Conservation (phyloP, 1,284 basidiomycete species). For the Boletus semigastroideus region DNA sequence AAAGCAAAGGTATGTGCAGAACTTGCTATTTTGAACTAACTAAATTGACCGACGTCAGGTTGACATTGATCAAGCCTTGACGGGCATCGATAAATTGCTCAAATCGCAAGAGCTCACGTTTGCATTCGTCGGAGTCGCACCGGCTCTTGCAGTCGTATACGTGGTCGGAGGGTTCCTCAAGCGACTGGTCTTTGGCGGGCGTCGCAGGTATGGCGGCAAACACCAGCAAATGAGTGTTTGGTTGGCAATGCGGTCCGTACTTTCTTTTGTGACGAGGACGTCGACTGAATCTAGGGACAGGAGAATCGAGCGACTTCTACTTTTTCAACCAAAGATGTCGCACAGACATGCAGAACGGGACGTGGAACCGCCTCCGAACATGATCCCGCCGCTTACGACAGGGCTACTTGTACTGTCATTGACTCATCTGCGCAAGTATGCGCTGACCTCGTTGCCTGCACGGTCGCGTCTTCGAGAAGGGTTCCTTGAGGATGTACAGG, state of each 20-base stretch:
- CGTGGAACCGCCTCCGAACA: slow-evolving; percentile 13
- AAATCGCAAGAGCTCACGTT: slow-evolving; percentile 96
- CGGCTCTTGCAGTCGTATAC: slow-evolving; percentile 83
- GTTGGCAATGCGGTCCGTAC: slow-evolving; percentile 59
- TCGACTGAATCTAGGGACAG: slow-evolving; percentile 36
- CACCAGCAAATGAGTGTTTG: slow-evolving; percentile 50
- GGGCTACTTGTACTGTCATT: slow-evolving; percentile 76
- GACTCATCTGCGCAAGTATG: slow-evolving; percentile 65
- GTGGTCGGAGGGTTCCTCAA: slow-evolving; percentile 54
- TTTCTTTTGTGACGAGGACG: neutral
- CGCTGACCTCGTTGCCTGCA: slow-evolving; percentile 50
- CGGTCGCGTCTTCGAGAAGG: slow-evolving; percentile 66
- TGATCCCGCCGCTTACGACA: slow-evolving; percentile 57
- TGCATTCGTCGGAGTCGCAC: slow-evolving; percentile 95
- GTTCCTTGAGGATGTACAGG: slow-evolving; percentile 83
- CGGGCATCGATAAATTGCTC: slow-evolving; percentile 89
- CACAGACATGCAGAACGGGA: slow-evolving; percentile 14
- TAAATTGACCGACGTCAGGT: slow-evolving; percentile 48
- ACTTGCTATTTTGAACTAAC: neutral
- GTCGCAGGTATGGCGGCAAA: slow-evolving; percentile 54
- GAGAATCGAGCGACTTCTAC: slow-evolving; percentile 72
- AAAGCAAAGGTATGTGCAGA: slow-evolving; percentile 82
- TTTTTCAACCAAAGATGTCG: slow-evolving; percentile 42
- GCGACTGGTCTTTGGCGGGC: slow-evolving; percentile 28
- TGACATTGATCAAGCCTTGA: slow-evolving; percentile 86